Conservation (phyloP, 129 eudicot genomes). For the Ambrosia trifida region DNA sequence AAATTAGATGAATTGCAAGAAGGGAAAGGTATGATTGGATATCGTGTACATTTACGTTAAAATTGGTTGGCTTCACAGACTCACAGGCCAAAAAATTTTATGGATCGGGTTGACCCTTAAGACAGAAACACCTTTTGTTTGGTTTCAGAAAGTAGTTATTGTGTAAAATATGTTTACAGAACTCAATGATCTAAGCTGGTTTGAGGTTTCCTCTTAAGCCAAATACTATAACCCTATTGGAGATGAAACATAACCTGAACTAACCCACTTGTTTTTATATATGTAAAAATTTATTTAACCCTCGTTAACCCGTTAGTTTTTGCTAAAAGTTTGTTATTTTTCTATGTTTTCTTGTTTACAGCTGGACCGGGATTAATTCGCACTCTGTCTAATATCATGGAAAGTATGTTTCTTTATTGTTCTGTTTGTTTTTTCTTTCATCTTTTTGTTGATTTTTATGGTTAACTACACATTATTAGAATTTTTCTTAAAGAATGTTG, state of each 20-base stretch:
- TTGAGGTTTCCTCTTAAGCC: not conserved
- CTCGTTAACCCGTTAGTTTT: conserved; percentile 3
- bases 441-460: not conserved
- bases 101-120: not conserved
- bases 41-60: not conserved
- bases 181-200: not conserved
- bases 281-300: not conserved
- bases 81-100: not conserved
- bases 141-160: not conserved
- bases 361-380: conserved; percentile 65
- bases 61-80: not conserved
- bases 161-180: not conserved
- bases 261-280: not conserved
- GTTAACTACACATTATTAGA: not conserved
- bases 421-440: not conserved
- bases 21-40: conserved; percentile 49
- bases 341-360: conserved; percentile 26
- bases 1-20: conserved; percentile 71
- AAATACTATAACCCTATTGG: too few species aligned
- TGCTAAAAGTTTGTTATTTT: too few species aligned
- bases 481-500: not conserved
- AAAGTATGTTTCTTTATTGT: conserved; percentile 40
- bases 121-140: not conserved
- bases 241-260: not conserved
- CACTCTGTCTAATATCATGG: conserved; percentile 70